Evolutionary conservation across 2,329 filamentous ascomycete species (phyloP).

Genomic region (Hypoxylon sp.): DNA sequence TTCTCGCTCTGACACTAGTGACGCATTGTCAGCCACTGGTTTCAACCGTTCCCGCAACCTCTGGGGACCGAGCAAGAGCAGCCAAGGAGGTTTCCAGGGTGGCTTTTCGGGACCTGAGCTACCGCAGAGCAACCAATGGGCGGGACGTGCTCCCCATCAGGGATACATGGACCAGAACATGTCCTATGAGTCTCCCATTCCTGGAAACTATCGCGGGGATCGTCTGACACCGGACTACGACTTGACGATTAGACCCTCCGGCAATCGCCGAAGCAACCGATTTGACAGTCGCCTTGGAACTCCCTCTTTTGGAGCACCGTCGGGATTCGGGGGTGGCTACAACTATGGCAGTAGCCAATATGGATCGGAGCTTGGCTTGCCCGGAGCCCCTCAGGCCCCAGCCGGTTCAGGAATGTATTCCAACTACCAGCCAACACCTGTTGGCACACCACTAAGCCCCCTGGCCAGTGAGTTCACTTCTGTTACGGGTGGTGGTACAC

Average conservation of each 20-base stretch:
- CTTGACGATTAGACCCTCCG: conserved; percentile 60
- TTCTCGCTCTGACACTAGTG: conserved; percentile 69
- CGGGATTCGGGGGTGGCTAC: conserved; percentile 54
- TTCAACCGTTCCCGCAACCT: conserved; percentile 70
- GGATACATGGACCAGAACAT: conserved; percentile 59
- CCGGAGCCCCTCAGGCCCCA: conserved; percentile 54
- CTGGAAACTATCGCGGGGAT: conserved; percentile 63
- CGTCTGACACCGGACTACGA: conserved; percentile 66
- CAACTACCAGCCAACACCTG: conserved; percentile 49
- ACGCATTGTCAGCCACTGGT: conserved; percentile 65
- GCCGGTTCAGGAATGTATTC: conserved; percentile 55
- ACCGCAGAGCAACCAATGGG: conserved; percentile 63
- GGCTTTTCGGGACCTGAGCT: conserved; percentile 55
- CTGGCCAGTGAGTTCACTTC: conserved; percentile 82
- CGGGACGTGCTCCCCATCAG: conserved; percentile 59
- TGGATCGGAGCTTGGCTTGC: conserved; percentile 56
- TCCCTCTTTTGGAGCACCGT: conserved; percentile 55
- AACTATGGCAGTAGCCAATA: conserved; percentile 55
- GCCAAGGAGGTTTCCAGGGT: conserved; percentile 46
- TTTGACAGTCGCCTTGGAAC: conserved; percentile 60
- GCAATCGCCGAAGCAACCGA: conserved; percentile 62
- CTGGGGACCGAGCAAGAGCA: conserved; percentile 67
- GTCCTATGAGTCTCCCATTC: conserved; percentile 53
- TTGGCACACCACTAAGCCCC: conserved; percentile 76
- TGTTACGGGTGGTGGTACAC: conserved; percentile 57